Percentiles rank a stretch among this genome's conserved stretches.
Evolutionary conservation across 352 stramenopile genomes (phyloP).

Genomic region (Pythium sp.): DNA sequence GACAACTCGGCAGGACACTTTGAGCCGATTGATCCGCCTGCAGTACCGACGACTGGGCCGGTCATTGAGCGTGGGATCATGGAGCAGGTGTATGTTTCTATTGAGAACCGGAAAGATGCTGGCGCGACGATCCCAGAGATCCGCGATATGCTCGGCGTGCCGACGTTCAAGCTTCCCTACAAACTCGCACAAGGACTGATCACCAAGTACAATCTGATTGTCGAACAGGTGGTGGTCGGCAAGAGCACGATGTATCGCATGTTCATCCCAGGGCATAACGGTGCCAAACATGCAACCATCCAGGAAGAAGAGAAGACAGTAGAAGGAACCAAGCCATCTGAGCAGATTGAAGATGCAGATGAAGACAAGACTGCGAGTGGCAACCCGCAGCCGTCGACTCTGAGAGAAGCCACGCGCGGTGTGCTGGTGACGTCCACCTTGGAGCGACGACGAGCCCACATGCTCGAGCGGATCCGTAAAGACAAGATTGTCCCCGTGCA

Average conservation of each 20-base stretch:
- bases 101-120: constrained; percentile 41
- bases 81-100: constrained; percentile 73
- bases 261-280: constrained; percentile 39
- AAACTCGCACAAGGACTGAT: constrained; percentile 78
- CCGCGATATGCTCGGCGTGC: constrained; percentile 70
- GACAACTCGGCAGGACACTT: constrained; percentile 21
- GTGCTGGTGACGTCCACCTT: constrained; percentile 53
- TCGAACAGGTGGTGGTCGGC: constrained; percentile 73
- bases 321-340: neutral
- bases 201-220: constrained; percentile 72
- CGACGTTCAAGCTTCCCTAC: constrained; percentile 84
- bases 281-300: neutral
- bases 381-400: constrained; percentile 44
- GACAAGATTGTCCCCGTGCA: constrained; percentile 74
- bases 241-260: constrained; percentile 86
- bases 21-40: constrained; percentile 17
- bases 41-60: constrained; percentile 21
- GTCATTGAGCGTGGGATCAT: constrained; percentile 74
- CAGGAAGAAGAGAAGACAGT: neutral
- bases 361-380: constrained; percentile 2
- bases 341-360: neutral
- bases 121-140: constrained; percentile 79
- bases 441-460: constrained; percentile 49
- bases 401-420: constrained; percentile 50
- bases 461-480: constrained; percentile 49